These are phyloP conservation scores for Flaveria linearis DNA, from an alignment of 129 eudicot species.

Conservation along the genomic window DNA sequence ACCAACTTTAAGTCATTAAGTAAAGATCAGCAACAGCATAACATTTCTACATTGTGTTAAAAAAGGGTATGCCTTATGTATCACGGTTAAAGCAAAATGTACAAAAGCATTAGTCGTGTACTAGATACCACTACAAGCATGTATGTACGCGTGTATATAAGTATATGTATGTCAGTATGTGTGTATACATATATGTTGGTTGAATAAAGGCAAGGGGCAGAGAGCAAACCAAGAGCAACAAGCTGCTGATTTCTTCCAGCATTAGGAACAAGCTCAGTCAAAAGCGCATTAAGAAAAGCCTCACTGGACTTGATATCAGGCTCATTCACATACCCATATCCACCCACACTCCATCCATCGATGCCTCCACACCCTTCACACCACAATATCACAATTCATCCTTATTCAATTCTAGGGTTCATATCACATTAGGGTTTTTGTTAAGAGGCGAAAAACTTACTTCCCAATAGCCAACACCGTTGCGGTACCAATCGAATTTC, in stretches of 20 bases:
- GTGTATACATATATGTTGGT: not conserved
- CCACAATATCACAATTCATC: constrained; percentile 9
- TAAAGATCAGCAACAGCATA: too few relatives aligned
- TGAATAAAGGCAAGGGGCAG: constrained; percentile 25
- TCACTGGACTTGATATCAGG: constrained; percentile 81
- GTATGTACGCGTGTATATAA: too few relatives aligned
- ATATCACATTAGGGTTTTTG: not conserved
- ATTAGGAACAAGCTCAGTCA: constrained; percentile 52
- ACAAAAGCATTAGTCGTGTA: too few relatives aligned
- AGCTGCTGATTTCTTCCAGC: constrained; percentile 62
- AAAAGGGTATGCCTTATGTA: too few relatives aligned
- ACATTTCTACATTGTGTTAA: too few relatives aligned
- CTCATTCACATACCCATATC: constrained; percentile 81
- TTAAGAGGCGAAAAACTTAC: constrained; percentile 37
- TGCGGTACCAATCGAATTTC: constrained; percentile 67
- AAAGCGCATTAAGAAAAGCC: constrained; percentile 61
- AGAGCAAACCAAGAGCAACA: constrained; percentile 77
- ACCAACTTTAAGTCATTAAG: too few relatives aligned
- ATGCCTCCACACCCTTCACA: constrained; percentile 89
- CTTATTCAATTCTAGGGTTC: constrained; percentile 1
- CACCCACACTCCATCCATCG: constrained; percentile 93
- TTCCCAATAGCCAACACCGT: constrained; percentile 87
- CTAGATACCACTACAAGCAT: too few relatives aligned
- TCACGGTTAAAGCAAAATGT: too few relatives aligned
- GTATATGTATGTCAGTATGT: not conserved